phyloP scores from a whole-genome alignment of 1,139 yeast genomes.

The Casaregolazyma suthepensis region DNA sequence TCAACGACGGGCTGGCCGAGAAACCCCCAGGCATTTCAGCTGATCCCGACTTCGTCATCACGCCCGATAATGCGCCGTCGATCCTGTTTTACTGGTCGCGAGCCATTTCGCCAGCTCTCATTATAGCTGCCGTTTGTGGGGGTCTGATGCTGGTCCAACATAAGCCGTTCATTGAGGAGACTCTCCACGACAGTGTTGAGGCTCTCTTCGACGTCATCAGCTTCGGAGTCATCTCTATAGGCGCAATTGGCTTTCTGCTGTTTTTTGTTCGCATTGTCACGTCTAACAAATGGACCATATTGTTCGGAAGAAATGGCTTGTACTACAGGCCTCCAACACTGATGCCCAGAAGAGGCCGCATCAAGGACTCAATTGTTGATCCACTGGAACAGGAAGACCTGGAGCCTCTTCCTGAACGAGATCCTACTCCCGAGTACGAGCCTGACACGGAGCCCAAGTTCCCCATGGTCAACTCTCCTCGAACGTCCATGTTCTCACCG shows the following conservation, averaged over 20 bases:
- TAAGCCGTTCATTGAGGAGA: slow-evolving; percentile 19
- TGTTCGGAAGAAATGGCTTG: background rate
- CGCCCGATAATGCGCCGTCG: background rate
- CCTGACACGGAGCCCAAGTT: background rate
- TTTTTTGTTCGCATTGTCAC: slow-evolving; percentile 12
- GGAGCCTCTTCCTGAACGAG: background rate
- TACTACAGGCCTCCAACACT: background rate
- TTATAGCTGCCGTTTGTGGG: slow-evolving; percentile 20
- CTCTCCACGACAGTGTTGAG: slow-evolving; percentile 18
- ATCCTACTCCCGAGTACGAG: background rate
- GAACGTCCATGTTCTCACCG: background rate
- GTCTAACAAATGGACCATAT: slow-evolving; percentile 6
- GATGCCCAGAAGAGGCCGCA: background rate
- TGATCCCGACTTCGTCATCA: background rate
- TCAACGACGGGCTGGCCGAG: background rate
- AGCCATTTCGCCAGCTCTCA: slow-evolving; percentile 21
- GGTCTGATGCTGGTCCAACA: slow-evolving; percentile 23
- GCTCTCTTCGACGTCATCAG: slow-evolving; percentile 18
- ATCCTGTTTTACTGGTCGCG: slow-evolving; percentile 3
- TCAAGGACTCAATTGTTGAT: background rate
- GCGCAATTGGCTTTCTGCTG: slow-evolving; percentile 12
- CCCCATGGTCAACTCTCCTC: background rate
- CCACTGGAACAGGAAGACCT: background rate
- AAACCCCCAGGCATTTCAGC: background rate
- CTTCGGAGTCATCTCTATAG: slow-evolving; percentile 12